phyloP scores from a whole-genome alignment of 345 rosid species.

The Leavenworthia alabamica region DNA sequence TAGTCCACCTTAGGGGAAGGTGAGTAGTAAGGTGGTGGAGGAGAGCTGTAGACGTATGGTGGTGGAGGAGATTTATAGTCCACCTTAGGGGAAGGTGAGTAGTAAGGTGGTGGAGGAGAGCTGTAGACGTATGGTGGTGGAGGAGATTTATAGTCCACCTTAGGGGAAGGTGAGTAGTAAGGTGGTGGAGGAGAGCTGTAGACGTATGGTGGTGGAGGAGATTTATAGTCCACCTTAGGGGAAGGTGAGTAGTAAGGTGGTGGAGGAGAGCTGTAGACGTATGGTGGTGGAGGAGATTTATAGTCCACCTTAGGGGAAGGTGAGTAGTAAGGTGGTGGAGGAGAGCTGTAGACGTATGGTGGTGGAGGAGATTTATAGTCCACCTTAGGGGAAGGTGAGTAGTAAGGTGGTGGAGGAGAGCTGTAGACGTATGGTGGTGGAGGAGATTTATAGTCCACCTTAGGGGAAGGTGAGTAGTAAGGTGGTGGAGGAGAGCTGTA shows the following conservation, averaged over 20 bases:
- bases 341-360: background rate
- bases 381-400: background rate
- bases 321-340: background rate
- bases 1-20: too few species aligned
- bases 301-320: background rate
- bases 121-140: too few species aligned
- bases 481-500: background rate
- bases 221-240: background rate
- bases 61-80: too few species aligned
- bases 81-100: too few species aligned
- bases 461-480: background rate
- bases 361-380: background rate
- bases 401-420: background rate
- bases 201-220: background rate
- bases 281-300: background rate
- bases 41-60: too few species aligned
- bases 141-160: too few species aligned
- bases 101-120: too few species aligned
- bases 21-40: too few species aligned
- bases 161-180: too few species aligned
- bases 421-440: background rate
- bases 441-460: background rate
- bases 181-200: constrained; percentile 4
- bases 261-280: background rate
- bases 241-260: background rate